phyloP scores from a whole-genome alignment of 139 green algal species.

The Chlorella sp. region DNA sequence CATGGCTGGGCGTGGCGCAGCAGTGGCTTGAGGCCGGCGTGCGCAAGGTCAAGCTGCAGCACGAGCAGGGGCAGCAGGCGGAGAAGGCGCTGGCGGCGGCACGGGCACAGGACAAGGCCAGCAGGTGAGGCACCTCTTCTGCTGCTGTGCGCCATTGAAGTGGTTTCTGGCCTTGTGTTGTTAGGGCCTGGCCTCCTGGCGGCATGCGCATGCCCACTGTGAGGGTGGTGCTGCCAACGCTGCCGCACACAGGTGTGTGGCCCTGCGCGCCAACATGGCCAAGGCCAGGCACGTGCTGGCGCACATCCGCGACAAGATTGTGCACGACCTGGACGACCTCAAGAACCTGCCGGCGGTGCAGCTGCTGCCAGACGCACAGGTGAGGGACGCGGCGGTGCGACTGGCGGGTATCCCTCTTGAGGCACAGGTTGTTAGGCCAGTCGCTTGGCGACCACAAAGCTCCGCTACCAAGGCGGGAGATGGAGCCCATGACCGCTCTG shows the following conservation, averaged over 20 bases:
- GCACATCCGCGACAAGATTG: neutral
- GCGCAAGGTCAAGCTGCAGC: neutral
- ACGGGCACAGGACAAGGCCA: neutral
- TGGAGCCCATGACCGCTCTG: too few relatives aligned
- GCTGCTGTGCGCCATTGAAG: too few relatives aligned
- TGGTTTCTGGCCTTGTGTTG: too few relatives aligned
- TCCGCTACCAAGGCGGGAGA: too few relatives aligned
- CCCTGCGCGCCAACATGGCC: neutral
- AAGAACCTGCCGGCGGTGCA: neutral
- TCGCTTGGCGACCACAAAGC: too few relatives aligned
- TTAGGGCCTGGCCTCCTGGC: too few relatives aligned
- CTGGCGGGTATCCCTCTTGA: neutral
- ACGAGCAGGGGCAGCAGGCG: neutral
- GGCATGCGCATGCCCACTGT: too few relatives aligned
- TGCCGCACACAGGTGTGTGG: neutral
- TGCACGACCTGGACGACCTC: neutral
- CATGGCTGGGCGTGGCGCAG: neutral
- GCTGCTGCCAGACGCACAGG: slow-evolving; percentile 1
- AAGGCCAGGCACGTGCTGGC: neutral
- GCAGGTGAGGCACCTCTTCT: neutral
- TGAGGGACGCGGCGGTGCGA: neutral
- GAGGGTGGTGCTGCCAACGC: too few relatives aligned
- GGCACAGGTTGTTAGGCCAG: too few relatives aligned
- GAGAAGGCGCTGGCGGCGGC: neutral
- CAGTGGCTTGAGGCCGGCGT: neutral